phyloP scores from a whole-genome alignment of 441 rosid genomes.

The Jatropha podagrica region DNA sequence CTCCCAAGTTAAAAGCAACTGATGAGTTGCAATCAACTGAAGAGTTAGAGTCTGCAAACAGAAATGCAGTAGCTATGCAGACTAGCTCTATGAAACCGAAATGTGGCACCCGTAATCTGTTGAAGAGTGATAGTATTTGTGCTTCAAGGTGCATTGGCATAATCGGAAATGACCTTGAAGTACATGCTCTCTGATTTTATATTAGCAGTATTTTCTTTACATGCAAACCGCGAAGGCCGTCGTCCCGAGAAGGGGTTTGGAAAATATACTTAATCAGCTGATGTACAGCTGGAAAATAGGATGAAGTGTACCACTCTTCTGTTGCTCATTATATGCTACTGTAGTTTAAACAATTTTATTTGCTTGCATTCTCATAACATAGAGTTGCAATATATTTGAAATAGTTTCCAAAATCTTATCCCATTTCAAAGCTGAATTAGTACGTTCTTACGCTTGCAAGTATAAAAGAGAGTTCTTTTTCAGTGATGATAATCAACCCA shows the following conservation, averaged over 20 bases:
- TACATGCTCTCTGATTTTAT: constrained; percentile 24
- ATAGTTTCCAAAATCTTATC: no score
- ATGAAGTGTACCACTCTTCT: not conserved
- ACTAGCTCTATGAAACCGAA: constrained; percentile 40
- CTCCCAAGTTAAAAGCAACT: constrained; percentile 37
- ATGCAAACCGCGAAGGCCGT: not conserved
- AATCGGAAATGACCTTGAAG: constrained; percentile 36
- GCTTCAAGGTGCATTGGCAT: constrained; percentile 73
- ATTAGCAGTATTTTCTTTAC: not conserved
- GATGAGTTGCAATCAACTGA: constrained; percentile 30
- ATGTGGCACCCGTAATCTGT: constrained; percentile 53
- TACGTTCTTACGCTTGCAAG: no score
- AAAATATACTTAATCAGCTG: constrained; percentile 2
- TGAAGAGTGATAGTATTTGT: constrained; percentile 80
- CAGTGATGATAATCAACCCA: not conserved
- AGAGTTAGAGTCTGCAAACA: constrained; percentile 34
- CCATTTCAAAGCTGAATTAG: no score
- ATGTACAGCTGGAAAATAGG: not conserved
- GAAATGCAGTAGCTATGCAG: constrained; percentile 39
- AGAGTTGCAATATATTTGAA: not conserved
- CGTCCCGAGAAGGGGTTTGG: not conserved
- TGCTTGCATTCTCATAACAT: constrained; percentile 15
- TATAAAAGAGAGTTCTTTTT: no score
- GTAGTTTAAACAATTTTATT: not conserved
- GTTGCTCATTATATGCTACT: constrained; percentile 5